phyloP scores from a whole-genome alignment of 2,329 filamentous ascomycete genomes.

The Colletotrichum truncatum region DNA sequence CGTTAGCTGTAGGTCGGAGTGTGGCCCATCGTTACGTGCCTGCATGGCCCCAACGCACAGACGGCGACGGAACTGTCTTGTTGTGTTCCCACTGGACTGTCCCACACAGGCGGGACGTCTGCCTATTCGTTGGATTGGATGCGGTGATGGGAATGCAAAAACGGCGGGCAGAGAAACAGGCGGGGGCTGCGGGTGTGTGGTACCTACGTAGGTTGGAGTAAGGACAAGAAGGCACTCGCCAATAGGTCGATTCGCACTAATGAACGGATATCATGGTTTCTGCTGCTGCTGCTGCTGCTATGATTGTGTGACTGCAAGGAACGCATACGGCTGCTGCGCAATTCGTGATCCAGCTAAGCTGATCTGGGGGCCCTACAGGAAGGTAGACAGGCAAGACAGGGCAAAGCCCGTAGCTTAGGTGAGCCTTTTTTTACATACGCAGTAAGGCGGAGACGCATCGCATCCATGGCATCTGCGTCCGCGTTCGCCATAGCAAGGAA shows the following conservation, averaged over 20 bases:
- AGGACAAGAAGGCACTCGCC: neutral
- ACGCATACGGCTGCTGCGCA: no score
- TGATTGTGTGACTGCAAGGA: no score
- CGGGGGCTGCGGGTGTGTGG: constrained; percentile 8
- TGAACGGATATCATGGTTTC: no score
- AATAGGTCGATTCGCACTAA: no score
- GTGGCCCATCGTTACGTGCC: constrained; percentile 20
- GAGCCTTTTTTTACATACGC: neutral
- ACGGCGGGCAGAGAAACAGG: neutral
- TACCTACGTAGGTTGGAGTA: neutral
- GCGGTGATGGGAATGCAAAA: neutral
- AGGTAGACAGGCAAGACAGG: neutral
- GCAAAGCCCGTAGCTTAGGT: neutral
- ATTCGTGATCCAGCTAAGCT: no score
- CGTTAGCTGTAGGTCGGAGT: constrained; percentile 19
- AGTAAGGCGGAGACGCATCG: neutral
- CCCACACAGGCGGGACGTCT: constrained; percentile 26
- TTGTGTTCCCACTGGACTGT: constrained; percentile 14
- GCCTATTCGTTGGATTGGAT: constrained; percentile 19
- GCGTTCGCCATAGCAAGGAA: neutral
- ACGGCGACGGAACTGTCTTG: constrained; percentile 24
- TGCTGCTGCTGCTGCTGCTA: no score
- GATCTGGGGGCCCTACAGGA: no score
- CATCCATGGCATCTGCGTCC: neutral
- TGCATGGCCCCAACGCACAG: constrained; percentile 28